Evolutionary conservation across 225 moss, liverwort and hornwort genomes (phyloP).

Genomic region (Polytrichum commune): DNA sequence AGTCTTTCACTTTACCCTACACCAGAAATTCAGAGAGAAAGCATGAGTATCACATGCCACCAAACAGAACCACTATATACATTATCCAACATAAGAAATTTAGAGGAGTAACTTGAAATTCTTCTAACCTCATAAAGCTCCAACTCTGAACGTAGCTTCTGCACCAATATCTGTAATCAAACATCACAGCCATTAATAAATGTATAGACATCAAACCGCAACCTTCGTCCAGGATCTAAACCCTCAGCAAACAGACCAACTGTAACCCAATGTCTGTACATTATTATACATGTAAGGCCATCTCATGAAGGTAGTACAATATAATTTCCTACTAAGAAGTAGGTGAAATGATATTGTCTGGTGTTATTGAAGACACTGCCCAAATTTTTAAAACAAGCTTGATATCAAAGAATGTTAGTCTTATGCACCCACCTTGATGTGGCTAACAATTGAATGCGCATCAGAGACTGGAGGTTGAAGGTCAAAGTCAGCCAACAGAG

Average conservation of each 20-base stretch:
- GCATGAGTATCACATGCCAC: conserved; percentile 6
- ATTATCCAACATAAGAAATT: background rate
- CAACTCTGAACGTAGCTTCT: conserved; percentile 91
- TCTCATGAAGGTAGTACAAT: no score
- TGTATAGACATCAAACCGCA: background rate
- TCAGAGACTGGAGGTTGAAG: conserved; percentile 90
- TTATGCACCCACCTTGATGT: conserved; percentile 63
- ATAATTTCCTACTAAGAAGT: no score
- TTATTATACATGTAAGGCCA: no score
- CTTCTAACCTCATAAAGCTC: conserved; percentile 83
- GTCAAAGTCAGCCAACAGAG: conserved; percentile 89
- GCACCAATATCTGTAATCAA: conserved; percentile 80
- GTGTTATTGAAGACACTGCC: no score
- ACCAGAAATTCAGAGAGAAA: conserved; percentile 20
- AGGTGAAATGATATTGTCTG: no score
- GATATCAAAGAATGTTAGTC: no score
- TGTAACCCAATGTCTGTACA: no score
- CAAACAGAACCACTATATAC: conserved; percentile 10
- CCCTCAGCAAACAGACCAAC: no score
- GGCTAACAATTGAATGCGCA: conserved; percentile 99
- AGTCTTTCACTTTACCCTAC: conserved; percentile 85
- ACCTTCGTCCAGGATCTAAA: no score
- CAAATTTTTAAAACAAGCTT: no score
- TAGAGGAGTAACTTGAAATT: conserved; percentile 7
- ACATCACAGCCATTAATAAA: background rate